Evolutionary conservation across 345 rosid genomes (phyloP).

Genomic region (Eucalyptus tenuipes): DNA sequence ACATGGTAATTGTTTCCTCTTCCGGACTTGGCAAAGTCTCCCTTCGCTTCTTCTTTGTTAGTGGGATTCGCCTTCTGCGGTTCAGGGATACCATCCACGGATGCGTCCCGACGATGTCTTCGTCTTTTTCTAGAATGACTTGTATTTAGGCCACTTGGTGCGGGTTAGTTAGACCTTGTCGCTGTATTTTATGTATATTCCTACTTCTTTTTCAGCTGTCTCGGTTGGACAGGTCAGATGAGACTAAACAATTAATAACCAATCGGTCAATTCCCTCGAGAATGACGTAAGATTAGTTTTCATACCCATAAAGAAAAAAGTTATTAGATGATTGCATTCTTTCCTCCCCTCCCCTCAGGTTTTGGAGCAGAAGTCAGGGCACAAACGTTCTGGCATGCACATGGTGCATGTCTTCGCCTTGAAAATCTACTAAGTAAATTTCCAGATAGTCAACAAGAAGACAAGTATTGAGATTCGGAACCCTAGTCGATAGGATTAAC

Average conservation of each 20-base stretch:
- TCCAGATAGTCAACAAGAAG: neutral
- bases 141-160: neutral
- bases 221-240: neutral
- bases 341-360: neutral
- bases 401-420: neutral
- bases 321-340: neutral
- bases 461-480: neutral
- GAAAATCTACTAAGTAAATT: neutral
- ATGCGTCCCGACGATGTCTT: neutral
- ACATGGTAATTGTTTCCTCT: neutral
- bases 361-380: neutral
- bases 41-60: neutral
- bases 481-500: neutral
- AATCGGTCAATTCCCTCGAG: neutral
- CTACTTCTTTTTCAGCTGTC: neutral
- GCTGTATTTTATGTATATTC: neutral
- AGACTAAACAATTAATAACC: neutral
- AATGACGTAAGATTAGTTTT: neutral
- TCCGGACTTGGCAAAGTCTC: neutral
- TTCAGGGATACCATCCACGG: neutral
- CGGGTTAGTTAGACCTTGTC: neutral
- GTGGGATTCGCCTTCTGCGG: neutral
- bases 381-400: neutral
- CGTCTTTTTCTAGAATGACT: neutral
- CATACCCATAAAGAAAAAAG: neutral